Evolutionary conservation across 23 red algal genomes (phyloP).

Genomic region (Gracilaria domingensis): DNA sequence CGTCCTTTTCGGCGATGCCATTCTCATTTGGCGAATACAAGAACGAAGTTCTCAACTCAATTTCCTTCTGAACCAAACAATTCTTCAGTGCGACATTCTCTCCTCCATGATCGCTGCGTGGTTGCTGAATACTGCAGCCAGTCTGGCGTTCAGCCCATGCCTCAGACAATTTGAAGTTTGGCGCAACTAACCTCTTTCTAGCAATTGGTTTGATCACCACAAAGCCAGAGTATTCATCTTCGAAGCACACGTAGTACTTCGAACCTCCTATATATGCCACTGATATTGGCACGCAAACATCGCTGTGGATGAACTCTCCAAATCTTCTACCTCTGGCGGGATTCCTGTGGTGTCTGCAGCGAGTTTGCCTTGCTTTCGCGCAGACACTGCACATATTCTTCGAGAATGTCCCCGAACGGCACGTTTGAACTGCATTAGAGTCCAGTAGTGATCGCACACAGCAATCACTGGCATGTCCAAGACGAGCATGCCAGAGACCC

Average conservation of each 20-base stretch:
- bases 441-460: not conserved
- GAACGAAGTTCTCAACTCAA: not conserved
- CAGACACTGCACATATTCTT: not conserved
- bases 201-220: not conserved
- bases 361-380: constrained; percentile 9
- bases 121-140: not conserved
- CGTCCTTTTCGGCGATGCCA: constrained; percentile 17
- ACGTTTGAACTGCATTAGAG: not conserved
- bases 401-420: not conserved
- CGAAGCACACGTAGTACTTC: not conserved
- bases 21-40: constrained; percentile 17
- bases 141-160: not conserved
- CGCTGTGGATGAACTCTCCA: constrained; percentile 1
- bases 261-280: constrained; percentile 2
- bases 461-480: not conserved
- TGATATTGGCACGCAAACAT: constrained; percentile 29
- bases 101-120: not conserved
- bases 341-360: not conserved
- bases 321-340: not conserved
- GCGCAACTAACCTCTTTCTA: not conserved
- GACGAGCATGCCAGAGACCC: not conserved
- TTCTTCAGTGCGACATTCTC: not conserved
- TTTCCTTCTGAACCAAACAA: not conserved
- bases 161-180: not conserved
- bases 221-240: not conserved